Base-by-base conservation (phyloP, 176 grass and related monocot genomes). In the Eragrostis curvula region DNA sequence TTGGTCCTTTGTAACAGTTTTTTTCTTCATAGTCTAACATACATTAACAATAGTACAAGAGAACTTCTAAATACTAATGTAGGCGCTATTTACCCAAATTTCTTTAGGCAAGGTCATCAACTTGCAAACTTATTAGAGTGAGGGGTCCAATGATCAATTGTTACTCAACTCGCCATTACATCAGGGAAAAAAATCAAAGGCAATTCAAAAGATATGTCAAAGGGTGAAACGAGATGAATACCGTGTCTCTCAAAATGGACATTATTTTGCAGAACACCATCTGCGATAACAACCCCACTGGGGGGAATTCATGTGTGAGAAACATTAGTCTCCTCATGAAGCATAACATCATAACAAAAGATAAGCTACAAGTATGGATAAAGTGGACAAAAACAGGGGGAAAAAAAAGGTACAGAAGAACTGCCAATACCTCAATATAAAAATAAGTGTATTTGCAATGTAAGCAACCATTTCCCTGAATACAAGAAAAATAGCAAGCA, bases 401-500 rank as follows among this genome's bases (percentile, higher is more conserved):
- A 40, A 21, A 28, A 55, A 43, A 65, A 27, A 24, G 16, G 66
- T 32, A 49, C 13, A 56, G 21, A 72, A 42, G 29, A 68, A 39
- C 50, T 49, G 61, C 17, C 21, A 72, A 52, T 95, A 98, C 96
- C 96, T 98, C 81, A 98, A 74, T 79, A 98, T 98, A 90, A 98
- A 98, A 79, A 98, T 91, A 62, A 98, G 78, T 60, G 96, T 98
- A 67, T 98, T 98, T 23, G 96, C 96, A 72, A 98, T 98, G 75
- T 98, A 98, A 49, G 96, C 78, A 46, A 98, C 90, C 96, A 98
- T 98, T 89, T 98, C 96, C 96, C 96, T 98, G 84, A 80, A 87
- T 86, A 88, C 30, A 85, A 64, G 56, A 27, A 86, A 85, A 91
- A 71, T 3, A 55, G 9, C 11, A 51, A 85, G 78, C 43, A 80